Base-by-base conservation (phyloP, 2,329 filamentous ascomycete species). In the Microdochium paspali region DNA sequence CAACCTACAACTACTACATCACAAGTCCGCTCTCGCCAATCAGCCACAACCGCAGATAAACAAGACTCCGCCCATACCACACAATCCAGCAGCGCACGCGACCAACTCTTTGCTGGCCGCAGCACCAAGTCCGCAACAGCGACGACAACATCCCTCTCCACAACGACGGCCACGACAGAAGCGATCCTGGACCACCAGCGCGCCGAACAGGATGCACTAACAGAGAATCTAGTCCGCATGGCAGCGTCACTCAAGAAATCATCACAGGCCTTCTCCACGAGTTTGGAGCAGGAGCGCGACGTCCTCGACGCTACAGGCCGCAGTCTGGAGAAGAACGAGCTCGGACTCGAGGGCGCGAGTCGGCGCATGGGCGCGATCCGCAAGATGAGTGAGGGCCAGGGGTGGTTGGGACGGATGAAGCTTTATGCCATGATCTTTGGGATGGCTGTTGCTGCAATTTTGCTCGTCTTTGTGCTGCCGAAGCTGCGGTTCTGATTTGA, bases 401-500 rank as follows among this genome's bases (percentile, higher is more conserved):
- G 90, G 0, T 94, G 86, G 85, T 89, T 79, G 80, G 90, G 85
- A 5, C 71, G 90, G 46, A 79, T 95, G 71, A 73, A 91, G 67
- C 72, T 96, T 51, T 95, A 93, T 70, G 84, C 74, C 32, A 85
- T 87, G 76, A 90, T 96, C 44, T 86, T 84, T 57, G 88, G 80
- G 25, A 65, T 96, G 52, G 91, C 89, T 83, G 57, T 94, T n/a
- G 67, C 80, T 24, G 77, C 89, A 18, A 70, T 95, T 30, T 57
- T 94, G 61, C 66, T 96, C 53, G 90, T 96, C 12, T 91, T 91
- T 70, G 76, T 91, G 45, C 70, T 89, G 61, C 91, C 91, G 0
- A 97, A 96, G 71, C 66, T 96, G 62, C 77, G 91, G 58, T 93
- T 95, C 60, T 95, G 59, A 71, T n/a, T n/a, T n/a, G n/a, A n/a